Base-by-base conservation (phyloP, 148 eudicot species). In the Arctostaphylos glauca region DNA sequence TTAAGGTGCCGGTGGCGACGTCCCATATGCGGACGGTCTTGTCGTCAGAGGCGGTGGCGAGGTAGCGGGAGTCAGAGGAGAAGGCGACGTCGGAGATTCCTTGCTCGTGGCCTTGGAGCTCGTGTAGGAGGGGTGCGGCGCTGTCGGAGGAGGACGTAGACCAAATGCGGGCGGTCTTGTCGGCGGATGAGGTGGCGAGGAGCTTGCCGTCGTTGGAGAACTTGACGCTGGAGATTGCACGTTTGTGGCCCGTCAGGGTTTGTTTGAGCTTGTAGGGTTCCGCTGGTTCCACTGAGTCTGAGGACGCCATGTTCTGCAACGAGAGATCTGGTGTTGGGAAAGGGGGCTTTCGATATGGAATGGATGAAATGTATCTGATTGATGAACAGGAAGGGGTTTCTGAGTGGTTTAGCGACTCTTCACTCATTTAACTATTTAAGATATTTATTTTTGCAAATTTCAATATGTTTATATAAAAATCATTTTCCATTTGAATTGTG, bases 21-120 rank as follows among this genome's bases (percentile, higher is more conserved):
- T 93, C 97, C 92, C 92, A 93, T 18, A 94, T 66, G 47, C 89
- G 88, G 81, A 94, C 85, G 64, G 98, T 85, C 55, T 90, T 91
- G 83, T 96, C 98, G 82, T 96, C 99, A 83, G 98, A 94, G 77
- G 91, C 94, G 81, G 98, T 92, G 85, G 94, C 92, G 80, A 94
- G 90, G 87, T 80, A 88, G 16, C 92, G 94, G 46, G 93, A 79
- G 86, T 92, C 97, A 84, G 91, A 85, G 74, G 98, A 93, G 88
- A 94, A 94, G 12, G 99, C 91, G 78, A 90, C 66, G 87, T 96
- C 98, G 86, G 99, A 96, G 91, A 96, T 83, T 56, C 98, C 99
- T 18, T 85, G 91, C 3, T 87, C 89, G 91, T 96, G 99, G 86
- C 94, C 97, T 21, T 23, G 4, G 86, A 94, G 85, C 18, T 86